These are phyloP conservation scores for Candida pseudoglaebosa DNA, from an alignment of 805 yeast genomes.

Conservation along the genomic window DNA sequence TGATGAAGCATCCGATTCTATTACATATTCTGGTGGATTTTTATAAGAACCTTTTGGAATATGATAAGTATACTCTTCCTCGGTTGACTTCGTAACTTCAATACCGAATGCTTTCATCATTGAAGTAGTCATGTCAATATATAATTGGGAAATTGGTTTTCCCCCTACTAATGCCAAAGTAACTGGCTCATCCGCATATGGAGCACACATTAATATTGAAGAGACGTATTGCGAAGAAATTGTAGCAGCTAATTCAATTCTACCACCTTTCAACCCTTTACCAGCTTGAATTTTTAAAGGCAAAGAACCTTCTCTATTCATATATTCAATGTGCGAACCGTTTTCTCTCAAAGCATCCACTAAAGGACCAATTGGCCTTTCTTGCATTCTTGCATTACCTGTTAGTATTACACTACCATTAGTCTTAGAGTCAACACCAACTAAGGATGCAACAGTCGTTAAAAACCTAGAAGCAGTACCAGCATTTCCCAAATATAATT, in stretches of 20 bases:
- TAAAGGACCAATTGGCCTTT: slow-evolving; percentile 93
- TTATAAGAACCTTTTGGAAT: slow-evolving; percentile 80
- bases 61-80: slow-evolving; percentile 80
- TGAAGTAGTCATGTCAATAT: slow-evolving; percentile 94
- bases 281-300: slow-evolving; percentile 75
- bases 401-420: slow-evolving; percentile 57
- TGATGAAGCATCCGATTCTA: slow-evolving; percentile 96
- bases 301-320: slow-evolving; percentile 74
- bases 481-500: slow-evolving; percentile 89
- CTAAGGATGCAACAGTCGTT: slow-evolving; percentile 88
- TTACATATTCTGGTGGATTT: slow-evolving; percentile 80
- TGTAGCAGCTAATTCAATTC: slow-evolving; percentile 91
- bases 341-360: slow-evolving; percentile 84
- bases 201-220: slow-evolving; percentile 95
- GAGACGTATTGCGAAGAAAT: slow-evolving; percentile 97
- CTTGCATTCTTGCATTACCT: slow-evolving; percentile 96
- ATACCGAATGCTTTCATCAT: slow-evolving; percentile 94
- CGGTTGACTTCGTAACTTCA: slow-evolving; percentile 59
- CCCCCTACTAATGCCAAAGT: slow-evolving; percentile 90
- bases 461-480: slow-evolving; percentile 97
- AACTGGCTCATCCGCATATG: slow-evolving; percentile 86
- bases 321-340: slow-evolving; percentile 71
- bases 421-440: slow-evolving; percentile 38
- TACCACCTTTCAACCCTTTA: slow-evolving; percentile 77
- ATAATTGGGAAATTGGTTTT: slow-evolving; percentile 91